Percentiles rank a stretch among this genome's conserved stretches.
Evolutionary conservation across 441 rosid genomes (phyloP).

Genomic region (Gossypium laxum): DNA sequence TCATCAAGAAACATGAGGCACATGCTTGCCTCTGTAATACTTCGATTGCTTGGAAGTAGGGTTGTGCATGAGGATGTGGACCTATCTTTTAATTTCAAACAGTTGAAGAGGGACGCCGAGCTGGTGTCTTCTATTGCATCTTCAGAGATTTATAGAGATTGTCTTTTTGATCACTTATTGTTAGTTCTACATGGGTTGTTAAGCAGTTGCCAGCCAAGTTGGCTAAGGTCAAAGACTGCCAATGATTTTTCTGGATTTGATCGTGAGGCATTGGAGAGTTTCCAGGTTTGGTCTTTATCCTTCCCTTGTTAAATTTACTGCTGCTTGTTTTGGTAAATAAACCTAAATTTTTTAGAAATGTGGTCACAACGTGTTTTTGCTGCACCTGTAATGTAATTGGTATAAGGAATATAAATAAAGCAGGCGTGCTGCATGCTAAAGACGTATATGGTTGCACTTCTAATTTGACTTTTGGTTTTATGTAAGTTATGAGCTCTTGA

Average conservation of each 20-base stretch:
- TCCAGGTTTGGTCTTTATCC: slow-evolving; percentile 58
- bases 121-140: slow-evolving; percentile 27
- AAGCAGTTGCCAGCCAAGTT: slow-evolving; percentile 68
- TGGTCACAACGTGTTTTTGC: background rate
- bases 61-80: slow-evolving; percentile 83
- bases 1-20: slow-evolving; percentile 69
- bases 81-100: slow-evolving; percentile 35
- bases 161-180: slow-evolving; percentile 73
- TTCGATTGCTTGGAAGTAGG: slow-evolving; percentile 81
- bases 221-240: slow-evolving; percentile 57
- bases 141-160: slow-evolving; percentile 48
- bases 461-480: background rate
- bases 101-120: slow-evolving; percentile 55
- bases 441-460: background rate
- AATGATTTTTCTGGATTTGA: slow-evolving; percentile 59
- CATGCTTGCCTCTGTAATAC: slow-evolving; percentile 76
- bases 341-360: background rate
- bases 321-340: background rate
- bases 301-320: background rate
- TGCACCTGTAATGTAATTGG: background rate
- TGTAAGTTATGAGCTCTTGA: background rate
- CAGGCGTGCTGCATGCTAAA: background rate
- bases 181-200: slow-evolving; percentile 76
- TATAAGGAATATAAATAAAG: background rate
- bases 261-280: slow-evolving; percentile 65